A percentile compares a stretch with the other conserved stretches of the same genome.
phyloP scores from a whole-genome alignment of 108 stramenopile species.

The Poteriospumella lacustris region DNA sequence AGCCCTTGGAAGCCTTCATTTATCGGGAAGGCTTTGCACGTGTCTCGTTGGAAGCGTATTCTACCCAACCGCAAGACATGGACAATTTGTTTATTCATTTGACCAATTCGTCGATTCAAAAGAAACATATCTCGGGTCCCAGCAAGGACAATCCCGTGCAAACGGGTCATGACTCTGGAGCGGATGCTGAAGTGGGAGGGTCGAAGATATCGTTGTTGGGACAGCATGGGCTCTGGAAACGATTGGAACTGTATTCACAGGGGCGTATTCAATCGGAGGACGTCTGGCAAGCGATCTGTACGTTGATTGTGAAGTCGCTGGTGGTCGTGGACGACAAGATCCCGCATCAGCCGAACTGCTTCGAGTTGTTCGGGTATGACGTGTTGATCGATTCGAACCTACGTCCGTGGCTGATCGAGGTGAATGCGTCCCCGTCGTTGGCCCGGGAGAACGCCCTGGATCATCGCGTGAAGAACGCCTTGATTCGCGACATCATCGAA shows the following conservation, averaged over 20 bases:
- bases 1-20: slow-evolving; percentile 69
- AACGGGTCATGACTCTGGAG: neutral
- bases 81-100: slow-evolving; percentile 50
- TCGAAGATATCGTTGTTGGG: slow-evolving; percentile 20
- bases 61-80: slow-evolving; percentile 28
- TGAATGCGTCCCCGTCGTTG: slow-evolving; percentile 58
- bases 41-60: slow-evolving; percentile 46
- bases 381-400: slow-evolving; percentile 51
- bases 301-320: slow-evolving; percentile 55
- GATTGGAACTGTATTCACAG: too few relatives aligned
- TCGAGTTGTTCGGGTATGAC: slow-evolving; percentile 62
- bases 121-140: neutral
- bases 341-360: slow-evolving; percentile 56
- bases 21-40: slow-evolving; percentile 71
- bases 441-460: slow-evolving; percentile 48
- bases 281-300: slow-evolving; percentile 38
- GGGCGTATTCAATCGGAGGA: slow-evolving; percentile 33
- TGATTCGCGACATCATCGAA: slow-evolving; percentile 49
- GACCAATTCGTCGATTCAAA: slow-evolving; percentile 56
- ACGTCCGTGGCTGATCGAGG: slow-evolving; percentile 59
- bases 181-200: neutral
- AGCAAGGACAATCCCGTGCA: neutral
- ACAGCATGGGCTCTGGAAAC: slow-evolving; percentile 35
- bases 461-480: slow-evolving; percentile 37
- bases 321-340: slow-evolving; percentile 61